These are phyloP conservation scores for Chrysoporthe cubensis DNA, from an alignment of 2,329 filamentous ascomycete genomes.

Conservation along the genomic window DNA sequence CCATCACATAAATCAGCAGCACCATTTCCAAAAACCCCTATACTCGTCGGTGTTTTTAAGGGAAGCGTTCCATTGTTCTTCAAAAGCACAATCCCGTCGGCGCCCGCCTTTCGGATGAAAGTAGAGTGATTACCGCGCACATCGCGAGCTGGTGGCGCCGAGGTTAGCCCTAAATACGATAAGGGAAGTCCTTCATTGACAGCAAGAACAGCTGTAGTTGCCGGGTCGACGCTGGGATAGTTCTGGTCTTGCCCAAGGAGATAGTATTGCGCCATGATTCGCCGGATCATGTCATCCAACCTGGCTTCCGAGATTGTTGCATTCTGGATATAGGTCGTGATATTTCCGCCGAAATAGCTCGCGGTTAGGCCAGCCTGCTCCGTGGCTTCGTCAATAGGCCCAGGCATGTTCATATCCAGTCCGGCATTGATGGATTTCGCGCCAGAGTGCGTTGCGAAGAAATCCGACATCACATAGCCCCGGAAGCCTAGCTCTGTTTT, in stretches of 20 bases:
- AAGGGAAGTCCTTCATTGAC: too few species aligned
- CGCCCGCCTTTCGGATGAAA: constrained; percentile 52
- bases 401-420: constrained; percentile 58
- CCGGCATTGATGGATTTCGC: constrained; percentile 65
- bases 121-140: constrained; percentile 60
- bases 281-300: constrained; percentile 57
- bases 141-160: constrained; percentile 54
- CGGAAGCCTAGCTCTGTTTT: constrained; percentile 64
- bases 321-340: constrained; percentile 61
- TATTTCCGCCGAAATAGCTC: constrained; percentile 44
- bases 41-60: constrained; percentile 46
- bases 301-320: constrained; percentile 59
- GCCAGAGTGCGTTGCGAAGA: constrained; percentile 67
- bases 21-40: too few species aligned
- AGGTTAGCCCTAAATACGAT: constrained; percentile 35
- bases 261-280: constrained; percentile 61
- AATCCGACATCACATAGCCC: constrained; percentile 71
- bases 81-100: constrained; percentile 66
- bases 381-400: neutral
- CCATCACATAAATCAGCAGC: too few species aligned
- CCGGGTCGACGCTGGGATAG: constrained; percentile 42
- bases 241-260: constrained; percentile 51
- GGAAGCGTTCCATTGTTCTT: constrained; percentile 64
- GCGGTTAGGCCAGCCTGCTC: neutral
- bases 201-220: too few species aligned